Conservation (phyloP, 2,329 filamentous ascomycete species). For the Diaporthe nobilis region DNA sequence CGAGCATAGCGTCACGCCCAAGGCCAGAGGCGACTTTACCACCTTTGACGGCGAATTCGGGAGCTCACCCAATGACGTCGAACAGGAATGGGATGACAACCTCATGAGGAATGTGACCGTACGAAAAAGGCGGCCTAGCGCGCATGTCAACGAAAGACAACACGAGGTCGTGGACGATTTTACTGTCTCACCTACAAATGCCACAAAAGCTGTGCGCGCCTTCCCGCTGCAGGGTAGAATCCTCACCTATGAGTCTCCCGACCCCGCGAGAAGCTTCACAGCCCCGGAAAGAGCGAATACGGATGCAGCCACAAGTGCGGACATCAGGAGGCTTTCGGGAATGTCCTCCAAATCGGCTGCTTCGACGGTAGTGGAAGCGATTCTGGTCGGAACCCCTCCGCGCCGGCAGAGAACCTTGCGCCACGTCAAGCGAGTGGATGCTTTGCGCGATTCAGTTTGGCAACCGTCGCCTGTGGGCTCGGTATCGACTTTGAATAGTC, state of each 20-base stretch:
- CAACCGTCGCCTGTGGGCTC: constrained; percentile 60
- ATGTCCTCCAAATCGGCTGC: constrained; percentile 68
- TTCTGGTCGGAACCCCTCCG: constrained; percentile 66
- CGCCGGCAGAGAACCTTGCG: constrained; percentile 68
- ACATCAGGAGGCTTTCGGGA: constrained; percentile 65
- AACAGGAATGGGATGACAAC: constrained; percentile 69
- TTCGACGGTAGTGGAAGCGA: constrained; percentile 71
- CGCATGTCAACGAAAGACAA: constrained; percentile 47
- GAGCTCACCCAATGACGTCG: constrained; percentile 59
- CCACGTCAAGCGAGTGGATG: constrained; percentile 70
- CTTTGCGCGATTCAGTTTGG: constrained; percentile 63
- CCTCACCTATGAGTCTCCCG: constrained; percentile 55
- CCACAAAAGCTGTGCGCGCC: constrained; percentile 63
- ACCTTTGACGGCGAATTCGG: constrained; percentile 73
- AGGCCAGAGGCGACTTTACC: constrained; percentile 63
- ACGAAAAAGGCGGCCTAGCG: constrained; percentile 58
- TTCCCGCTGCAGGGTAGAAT: constrained; percentile 61
- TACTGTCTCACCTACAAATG: constrained; percentile 64
- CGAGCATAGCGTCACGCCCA: constrained; percentile 57
- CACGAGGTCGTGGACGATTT: constrained; percentile 63
- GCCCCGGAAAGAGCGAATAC: constrained; percentile 45
- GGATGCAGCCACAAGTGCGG: constrained; percentile 56
- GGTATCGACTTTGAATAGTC: constrained; percentile 50
- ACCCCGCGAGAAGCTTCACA: constrained; percentile 49
- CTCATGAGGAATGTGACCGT: constrained; percentile 68